These are phyloP conservation scores for Sporothrix protearum DNA, from an alignment of 2,329 filamentous ascomycete species.

Conservation along the genomic window DNA sequence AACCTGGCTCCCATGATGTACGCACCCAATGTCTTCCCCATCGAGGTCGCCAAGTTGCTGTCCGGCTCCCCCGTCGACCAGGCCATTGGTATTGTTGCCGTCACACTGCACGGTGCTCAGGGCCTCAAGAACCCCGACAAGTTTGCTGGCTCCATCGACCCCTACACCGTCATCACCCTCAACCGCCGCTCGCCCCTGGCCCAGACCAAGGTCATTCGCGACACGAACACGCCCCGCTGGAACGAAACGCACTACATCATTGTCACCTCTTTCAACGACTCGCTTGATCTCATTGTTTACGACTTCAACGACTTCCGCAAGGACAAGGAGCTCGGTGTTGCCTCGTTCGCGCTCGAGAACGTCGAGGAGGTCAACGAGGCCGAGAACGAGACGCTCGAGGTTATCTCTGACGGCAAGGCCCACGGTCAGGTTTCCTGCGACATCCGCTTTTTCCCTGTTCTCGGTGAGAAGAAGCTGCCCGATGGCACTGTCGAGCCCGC, in stretches of 20 bases:
- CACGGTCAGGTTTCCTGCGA: slow-evolving; percentile 78
- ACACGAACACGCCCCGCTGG: slow-evolving; percentile 86
- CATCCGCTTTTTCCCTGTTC: slow-evolving; percentile 90
- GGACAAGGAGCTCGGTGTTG: slow-evolving; percentile 88
- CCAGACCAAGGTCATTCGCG: slow-evolving; percentile 81
- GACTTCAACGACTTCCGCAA: slow-evolving; percentile 97
- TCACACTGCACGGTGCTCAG: slow-evolving; percentile 86
- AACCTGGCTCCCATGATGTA: slow-evolving; percentile 98
- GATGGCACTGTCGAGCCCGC: slow-evolving; percentile 77
- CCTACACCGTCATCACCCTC: slow-evolving; percentile 80
- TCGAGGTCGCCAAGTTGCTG: slow-evolving; percentile 97
- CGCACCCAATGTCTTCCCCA: slow-evolving; percentile 92
- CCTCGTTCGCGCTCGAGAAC: slow-evolving; percentile 79
- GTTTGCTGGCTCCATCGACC: slow-evolving; percentile 86
- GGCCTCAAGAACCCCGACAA: slow-evolving; percentile 94
- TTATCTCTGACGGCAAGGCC: slow-evolving; percentile 77
- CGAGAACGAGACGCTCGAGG: slow-evolving; percentile 80
- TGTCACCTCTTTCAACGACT: slow-evolving; percentile 83
- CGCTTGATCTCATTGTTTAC: slow-evolving; percentile 77
- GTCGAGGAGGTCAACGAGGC: slow-evolving; percentile 72
- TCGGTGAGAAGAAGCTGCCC: slow-evolving; percentile 66
- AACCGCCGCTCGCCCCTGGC: slow-evolving; percentile 79
- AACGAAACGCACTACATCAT: slow-evolving; percentile 97
- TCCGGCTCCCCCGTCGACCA: slow-evolving; percentile 91
- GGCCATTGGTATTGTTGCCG: slow-evolving; percentile 86